Percentiles rank a stretch among this genome's conserved stretches.
phyloP scores from a whole-genome alignment of 495 filamentous ascomycete species.

The Penicillium cosmopolitanum region DNA sequence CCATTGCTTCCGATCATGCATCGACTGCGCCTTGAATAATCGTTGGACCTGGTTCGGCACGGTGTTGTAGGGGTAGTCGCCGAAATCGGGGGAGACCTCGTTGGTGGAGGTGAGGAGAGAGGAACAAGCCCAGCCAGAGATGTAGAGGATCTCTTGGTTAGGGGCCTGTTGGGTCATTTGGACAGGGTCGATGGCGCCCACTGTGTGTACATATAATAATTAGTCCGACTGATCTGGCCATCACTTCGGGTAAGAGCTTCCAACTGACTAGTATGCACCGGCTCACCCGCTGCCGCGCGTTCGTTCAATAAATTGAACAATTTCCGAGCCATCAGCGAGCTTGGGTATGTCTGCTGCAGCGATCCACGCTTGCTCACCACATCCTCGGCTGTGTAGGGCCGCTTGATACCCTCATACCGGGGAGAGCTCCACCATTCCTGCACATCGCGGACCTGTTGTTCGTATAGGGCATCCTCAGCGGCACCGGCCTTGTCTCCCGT shows the following conservation, averaged over 20 bases:
- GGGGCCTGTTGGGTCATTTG: constrained; percentile 99
- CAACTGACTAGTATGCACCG: constrained; percentile 83
- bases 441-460: constrained; percentile 78
- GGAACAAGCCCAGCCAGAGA: constrained; percentile 97
- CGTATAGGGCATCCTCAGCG: constrained; percentile 80
- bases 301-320: constrained; percentile 86
- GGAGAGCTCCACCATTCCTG: constrained; percentile 85
- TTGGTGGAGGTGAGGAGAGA: constrained; percentile 90
- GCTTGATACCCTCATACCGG: constrained; percentile 84
- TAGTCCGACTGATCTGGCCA: not conserved
- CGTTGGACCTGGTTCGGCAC: constrained; percentile 98
- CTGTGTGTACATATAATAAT: constrained; percentile 40
- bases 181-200: constrained; percentile 96
- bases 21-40: constrained; percentile 91
- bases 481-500: constrained; percentile 70
- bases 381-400: constrained; percentile 87
- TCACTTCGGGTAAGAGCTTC: not conserved
- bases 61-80: constrained; percentile 98
- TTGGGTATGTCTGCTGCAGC: constrained; percentile 84
- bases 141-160: constrained; percentile 93
- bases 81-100: constrained; percentile 95
- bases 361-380: constrained; percentile 91
- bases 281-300: constrained; percentile 72
- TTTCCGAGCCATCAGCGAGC: constrained; percentile 90
- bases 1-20: constrained; percentile 97